These are phyloP conservation scores for Ormosia emarginata DNA, from an alignment of 306 rosid genomes.

Conservation along the genomic window DNA sequence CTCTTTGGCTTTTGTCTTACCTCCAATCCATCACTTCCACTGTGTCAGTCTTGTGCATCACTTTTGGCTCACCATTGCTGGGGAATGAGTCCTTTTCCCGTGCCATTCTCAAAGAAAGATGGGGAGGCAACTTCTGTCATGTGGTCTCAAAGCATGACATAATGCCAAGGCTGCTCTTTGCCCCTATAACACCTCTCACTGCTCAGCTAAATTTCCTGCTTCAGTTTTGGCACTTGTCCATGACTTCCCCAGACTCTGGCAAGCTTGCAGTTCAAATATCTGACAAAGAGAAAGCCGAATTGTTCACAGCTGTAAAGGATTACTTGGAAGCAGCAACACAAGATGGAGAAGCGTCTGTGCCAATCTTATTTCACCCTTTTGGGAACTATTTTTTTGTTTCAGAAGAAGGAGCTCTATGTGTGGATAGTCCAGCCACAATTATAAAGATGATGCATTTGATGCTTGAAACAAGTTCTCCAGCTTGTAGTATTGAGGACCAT, in stretches of 20 bases:
- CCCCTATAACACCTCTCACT: slow-evolving; percentile 46
- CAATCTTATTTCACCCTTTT: slow-evolving; percentile 55
- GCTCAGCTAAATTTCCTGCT: slow-evolving; percentile 50
- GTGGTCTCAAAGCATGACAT: slow-evolving; percentile 75
- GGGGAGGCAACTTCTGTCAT: slow-evolving; percentile 79
- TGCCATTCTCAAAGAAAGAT: slow-evolving; percentile 64
- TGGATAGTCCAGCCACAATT: slow-evolving; percentile 59
- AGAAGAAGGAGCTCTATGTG: slow-evolving; percentile 65
- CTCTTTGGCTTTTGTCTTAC: slow-evolving; percentile 71
- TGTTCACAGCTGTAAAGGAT: slow-evolving; percentile 39
- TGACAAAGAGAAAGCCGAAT: slow-evolving; percentile 39
- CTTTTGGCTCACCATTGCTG: slow-evolving; percentile 78
- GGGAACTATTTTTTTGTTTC: slow-evolving; percentile 74
- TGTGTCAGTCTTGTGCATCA: slow-evolving; percentile 55
- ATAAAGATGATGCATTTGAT: slow-evolving; percentile 67
- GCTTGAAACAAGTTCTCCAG: slow-evolving; percentile 48
- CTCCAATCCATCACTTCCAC: slow-evolving; percentile 42
- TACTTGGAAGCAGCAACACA: slow-evolving; percentile 42
- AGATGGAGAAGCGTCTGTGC: slow-evolving; percentile 31
- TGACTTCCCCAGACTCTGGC: slow-evolving; percentile 40
- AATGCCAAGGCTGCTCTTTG: slow-evolving; percentile 78
- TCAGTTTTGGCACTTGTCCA: slow-evolving; percentile 62
- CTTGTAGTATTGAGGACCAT: slow-evolving; percentile 65
- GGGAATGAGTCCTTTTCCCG: slow-evolving; percentile 64
- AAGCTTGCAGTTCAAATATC: slow-evolving; percentile 38